A percentile compares a stretch with the other conserved stretches of the same genome.
These are phyloP conservation scores for Mortierella sp. DNA, from an alignment of 371 early-diverging fungal species.

Conservation along the genomic window DNA sequence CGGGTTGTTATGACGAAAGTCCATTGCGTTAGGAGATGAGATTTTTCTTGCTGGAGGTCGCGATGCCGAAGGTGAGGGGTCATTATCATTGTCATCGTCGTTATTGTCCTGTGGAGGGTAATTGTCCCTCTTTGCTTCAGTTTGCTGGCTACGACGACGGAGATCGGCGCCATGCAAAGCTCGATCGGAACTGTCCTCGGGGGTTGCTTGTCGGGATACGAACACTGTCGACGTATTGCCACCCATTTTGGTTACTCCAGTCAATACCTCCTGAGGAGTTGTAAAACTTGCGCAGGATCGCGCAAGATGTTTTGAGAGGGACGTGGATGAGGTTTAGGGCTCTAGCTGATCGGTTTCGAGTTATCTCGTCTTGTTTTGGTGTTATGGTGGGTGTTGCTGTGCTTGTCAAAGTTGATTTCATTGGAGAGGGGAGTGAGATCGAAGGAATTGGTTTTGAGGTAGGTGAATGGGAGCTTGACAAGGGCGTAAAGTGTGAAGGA, in stretches of 20 bases:
- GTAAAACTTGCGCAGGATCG: constrained; percentile 40
- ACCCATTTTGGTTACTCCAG: constrained; percentile 50
- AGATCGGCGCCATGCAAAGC: neutral
- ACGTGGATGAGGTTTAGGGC: constrained; percentile 26
- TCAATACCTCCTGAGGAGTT: constrained; percentile 31
- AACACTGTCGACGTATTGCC: constrained; percentile 43
- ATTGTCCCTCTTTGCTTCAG: neutral
- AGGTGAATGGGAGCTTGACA: neutral
- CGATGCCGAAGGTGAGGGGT: neutral
- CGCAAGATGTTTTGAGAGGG: constrained; percentile 34
- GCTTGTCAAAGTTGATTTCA: neutral
- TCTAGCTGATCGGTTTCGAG: constrained; percentile 21
- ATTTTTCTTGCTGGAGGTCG: neutral
- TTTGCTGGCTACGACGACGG: neutral
- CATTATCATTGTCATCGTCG: neutral
- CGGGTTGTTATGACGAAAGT: neutral
- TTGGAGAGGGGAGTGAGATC: neutral
- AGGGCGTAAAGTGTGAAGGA: neutral
- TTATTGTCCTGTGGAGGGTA: neutral
- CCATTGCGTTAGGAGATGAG: neutral
- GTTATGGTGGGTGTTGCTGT: neutral
- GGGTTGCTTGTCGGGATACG: neutral
- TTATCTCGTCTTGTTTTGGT: neutral
- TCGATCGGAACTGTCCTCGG: neutral
- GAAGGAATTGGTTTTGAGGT: neutral